Base-by-base conservation (phyloP, 306 rosid species). In the Rubus parviflorus region DNA sequence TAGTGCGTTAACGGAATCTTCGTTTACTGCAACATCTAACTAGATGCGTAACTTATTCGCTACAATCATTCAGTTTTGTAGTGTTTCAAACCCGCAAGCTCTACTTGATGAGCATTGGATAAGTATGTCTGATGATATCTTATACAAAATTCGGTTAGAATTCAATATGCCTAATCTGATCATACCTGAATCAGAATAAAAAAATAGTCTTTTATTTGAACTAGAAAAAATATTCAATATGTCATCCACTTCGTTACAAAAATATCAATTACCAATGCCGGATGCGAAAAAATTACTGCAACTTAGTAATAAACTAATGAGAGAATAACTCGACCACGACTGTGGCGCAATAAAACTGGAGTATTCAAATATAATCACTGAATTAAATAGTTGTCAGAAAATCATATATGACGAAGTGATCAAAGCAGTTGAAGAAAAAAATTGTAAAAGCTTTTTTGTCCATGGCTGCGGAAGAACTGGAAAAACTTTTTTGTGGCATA, bases 261-360 rank as follows among this genome's bases (percentile, higher is more conserved):
- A 30, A 7, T 53, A 30, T 54, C 19, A 72, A 51, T n/a, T 52
- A 0, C 64, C 64, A 0, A 3, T 72, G n/a, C 64, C 49, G 1
- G 57, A 9, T 1, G 37, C 15, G 25, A 1, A 14, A 30, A 15
- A 16, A 35, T 6, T 51, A 9, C 4, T 6, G 6, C 25, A 72
- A 30, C 7, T 72, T 7, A 6, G n/a, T 47, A 51, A 48, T 7
- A 48, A 49, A 52, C 8, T 70, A 0, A 15, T 70, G 10, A 22
- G 61, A 70, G 75, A 70, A 13, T 25, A 72, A 35, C 16, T 72
- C 0, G 30, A 72, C 52, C 30, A 51, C 30, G 64, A 72, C 25
- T 7, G 17, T 4, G 17, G 25, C 14, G n/a, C 3, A 25, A 6
- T 72, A 47, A 25, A 23, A 17, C 15, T 15, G 35, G 22, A 51